These are phyloP conservation scores for Evernia prunastri DNA, from an alignment of 495 filamentous ascomycete genomes.

Conservation along the genomic window DNA sequence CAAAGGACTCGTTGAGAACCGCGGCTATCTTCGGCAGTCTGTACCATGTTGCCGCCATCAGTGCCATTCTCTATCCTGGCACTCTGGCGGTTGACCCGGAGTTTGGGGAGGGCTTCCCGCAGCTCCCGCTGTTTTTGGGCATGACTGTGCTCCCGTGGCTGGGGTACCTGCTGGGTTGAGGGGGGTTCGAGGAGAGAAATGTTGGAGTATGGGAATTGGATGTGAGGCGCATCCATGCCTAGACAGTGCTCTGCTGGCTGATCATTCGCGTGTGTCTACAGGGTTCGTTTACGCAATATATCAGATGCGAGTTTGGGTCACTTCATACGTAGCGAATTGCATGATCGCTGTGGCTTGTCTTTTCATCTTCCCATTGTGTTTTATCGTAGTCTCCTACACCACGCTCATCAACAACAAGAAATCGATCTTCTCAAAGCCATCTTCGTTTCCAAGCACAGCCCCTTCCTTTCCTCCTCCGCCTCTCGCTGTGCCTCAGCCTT, in stretches of 20 bases:
- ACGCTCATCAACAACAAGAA: too few relatives aligned
- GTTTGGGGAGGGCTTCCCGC: constrained; percentile 46
- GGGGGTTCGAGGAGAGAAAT: neutral
- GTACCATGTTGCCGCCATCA: constrained; percentile 47
- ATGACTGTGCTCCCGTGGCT: constrained; percentile 27
- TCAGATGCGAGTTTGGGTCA: neutral
- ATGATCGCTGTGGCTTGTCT: too few relatives aligned
- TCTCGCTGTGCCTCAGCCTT: too few relatives aligned
- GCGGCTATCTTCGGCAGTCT: constrained; percentile 42
- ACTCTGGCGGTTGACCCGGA: constrained; percentile 47
- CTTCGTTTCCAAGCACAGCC: too few relatives aligned
- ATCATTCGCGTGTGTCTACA: neutral
- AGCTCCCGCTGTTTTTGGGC: constrained; percentile 35
- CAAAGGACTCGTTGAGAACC: constrained; percentile 22
- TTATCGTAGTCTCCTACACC: too few relatives aligned
- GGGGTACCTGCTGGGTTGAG: constrained; percentile 24
- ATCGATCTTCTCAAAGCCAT: too few relatives aligned
- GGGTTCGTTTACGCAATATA: neutral
- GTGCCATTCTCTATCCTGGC: constrained; percentile 44
- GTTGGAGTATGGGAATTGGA: neutral
- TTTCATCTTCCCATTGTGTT: neutral
- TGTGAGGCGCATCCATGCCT: neutral
- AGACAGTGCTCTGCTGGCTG: neutral
- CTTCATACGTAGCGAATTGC: too few relatives aligned
- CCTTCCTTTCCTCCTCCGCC: too few relatives aligned